A percentile compares a stretch with the other conserved stretches of the same genome.
These are phyloP conservation scores for Aspergillus sp. DNA, from an alignment of 2,329 filamentous ascomycete species.

Conservation along the genomic window DNA sequence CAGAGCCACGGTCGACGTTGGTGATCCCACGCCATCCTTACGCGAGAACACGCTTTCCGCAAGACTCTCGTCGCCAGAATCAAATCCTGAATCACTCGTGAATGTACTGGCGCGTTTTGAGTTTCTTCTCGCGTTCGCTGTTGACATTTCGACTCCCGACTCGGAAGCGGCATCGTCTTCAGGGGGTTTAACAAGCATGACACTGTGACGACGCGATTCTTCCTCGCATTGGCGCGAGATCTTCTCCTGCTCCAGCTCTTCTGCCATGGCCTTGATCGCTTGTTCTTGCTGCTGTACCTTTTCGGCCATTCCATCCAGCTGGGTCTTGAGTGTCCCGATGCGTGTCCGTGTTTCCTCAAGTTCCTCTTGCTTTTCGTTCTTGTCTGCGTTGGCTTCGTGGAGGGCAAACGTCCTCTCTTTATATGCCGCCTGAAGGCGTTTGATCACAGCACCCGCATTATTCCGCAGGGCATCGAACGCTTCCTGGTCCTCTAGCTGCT, in stretches of 20 bases:
- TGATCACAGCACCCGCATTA: constrained; percentile 49
- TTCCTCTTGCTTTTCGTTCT: constrained; percentile 52
- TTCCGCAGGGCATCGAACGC: constrained; percentile 50
- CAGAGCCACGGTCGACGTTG: constrained; percentile 29
- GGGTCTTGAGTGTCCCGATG: constrained; percentile 50
- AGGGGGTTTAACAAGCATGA: constrained; percentile 21
- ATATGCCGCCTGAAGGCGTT: constrained; percentile 50
- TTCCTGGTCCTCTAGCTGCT: constrained; percentile 43
- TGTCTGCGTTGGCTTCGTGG: constrained; percentile 45
- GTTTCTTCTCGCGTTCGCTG: constrained; percentile 24
- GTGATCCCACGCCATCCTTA: constrained; percentile 26
- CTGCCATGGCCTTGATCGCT: constrained; percentile 45
- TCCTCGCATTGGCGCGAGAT: constrained; percentile 31
- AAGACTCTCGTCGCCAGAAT: constrained; percentile 49
- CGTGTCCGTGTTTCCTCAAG: constrained; percentile 53
- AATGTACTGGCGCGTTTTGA: constrained; percentile 34
- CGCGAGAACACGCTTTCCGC: constrained; percentile 42
- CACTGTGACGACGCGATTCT: constrained; percentile 29
- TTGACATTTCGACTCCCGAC: constrained; percentile 18
- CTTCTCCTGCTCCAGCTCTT: constrained; percentile 41
- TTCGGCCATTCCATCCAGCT: constrained; percentile 53
- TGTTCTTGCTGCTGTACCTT: constrained; percentile 49
- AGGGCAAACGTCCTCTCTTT: constrained; percentile 44
- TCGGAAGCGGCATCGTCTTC: constrained; percentile 27
- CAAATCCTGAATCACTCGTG: constrained; percentile 51